Base-by-base conservation (phyloP, 768 basidiomycete genomes). In the Steccherinum ochraceum region DNA sequence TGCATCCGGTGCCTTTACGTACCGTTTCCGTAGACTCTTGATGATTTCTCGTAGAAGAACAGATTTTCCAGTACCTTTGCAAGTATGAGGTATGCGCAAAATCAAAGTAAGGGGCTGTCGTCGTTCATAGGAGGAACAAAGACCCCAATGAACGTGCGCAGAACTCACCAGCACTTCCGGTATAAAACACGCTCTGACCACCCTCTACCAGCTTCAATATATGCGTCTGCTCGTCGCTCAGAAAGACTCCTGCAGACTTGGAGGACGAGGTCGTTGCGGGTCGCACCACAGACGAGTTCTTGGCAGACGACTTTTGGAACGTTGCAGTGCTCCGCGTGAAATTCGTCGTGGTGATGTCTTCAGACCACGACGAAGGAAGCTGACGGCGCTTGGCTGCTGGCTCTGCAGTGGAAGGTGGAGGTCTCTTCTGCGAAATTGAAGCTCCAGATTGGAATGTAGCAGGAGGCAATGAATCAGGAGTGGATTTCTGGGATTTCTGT, bases 1-100 rank as follows among this genome's bases (percentile, higher is more conserved):
- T 0, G 86, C 85, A 64, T 94, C 91, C 0, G 71, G 66, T 1
- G 72, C 63, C 49, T 71, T 84, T 11, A 54, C 51, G 61, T 77
- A 67, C 56, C 74, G 81, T 60, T 73, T 80, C 43, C 73, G 77
- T 47, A 99, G 72, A 1, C 75, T 69, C 58, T 79, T 78, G 64
- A 97, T 96, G 45, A 97, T 94, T 67, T 94, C 91, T 13, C 93
- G 80, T 16, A 98, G 75, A 2, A 98, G 77, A 21, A 98, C 92
- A 2, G 94, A 97, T 69, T 98, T 98, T 44, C 95, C 95, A 12
- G 95, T 96, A 55, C 95, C 95, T 96, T n/a, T n/a, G n/a, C n/a
- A n/a, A n/a, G n/a, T n/a, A n/a, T n/a, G n/a, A n/a, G 44, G 16
- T 16, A 35, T 12, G 52, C 20, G 35, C 20, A 27, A 21, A 26